Evolutionary conservation across 768 basidiomycete species (phyloP).

Genomic region (Lanmaoa pseudosensibilis): DNA sequence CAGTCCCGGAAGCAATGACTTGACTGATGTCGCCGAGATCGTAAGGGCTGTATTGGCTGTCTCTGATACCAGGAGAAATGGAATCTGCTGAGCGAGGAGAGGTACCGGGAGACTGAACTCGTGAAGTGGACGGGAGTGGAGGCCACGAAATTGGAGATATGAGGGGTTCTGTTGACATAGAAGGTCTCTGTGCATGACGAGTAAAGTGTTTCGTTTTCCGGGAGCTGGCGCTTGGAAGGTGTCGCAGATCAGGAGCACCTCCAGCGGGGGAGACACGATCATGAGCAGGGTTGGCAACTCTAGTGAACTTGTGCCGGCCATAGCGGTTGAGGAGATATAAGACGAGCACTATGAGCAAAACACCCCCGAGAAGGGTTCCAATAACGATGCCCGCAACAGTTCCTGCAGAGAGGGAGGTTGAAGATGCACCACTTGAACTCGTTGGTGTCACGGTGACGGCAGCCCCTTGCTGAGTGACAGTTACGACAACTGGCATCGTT

Average conservation of each 20-base stretch:
- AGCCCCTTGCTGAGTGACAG: constrained; percentile 1
- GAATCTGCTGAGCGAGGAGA: constrained; percentile 6
- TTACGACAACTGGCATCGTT: constrained; percentile 17
- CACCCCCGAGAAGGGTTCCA: constrained; percentile 15
- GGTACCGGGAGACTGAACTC: not conserved
- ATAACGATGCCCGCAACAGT: constrained; percentile 24
- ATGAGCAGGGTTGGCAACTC: constrained; percentile 15
- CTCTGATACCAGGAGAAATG: not conserved
- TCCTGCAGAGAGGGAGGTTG: constrained; percentile 6
- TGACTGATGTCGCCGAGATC: constrained; percentile 7
- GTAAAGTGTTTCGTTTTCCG: not conserved
- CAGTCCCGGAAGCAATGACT: not conserved
- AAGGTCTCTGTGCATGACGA: constrained; percentile 14
- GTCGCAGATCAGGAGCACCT: not conserved
- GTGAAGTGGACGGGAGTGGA: constrained; percentile 3
- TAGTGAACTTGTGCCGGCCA: constrained; percentile 12
- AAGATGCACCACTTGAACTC: not conserved
- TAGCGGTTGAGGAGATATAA: constrained; percentile 15
- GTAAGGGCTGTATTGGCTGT: not conserved
- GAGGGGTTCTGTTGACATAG: constrained; percentile 26
- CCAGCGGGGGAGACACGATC: not conserved
- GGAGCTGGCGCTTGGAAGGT: not conserved
- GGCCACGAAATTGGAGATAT: constrained; percentile 14
- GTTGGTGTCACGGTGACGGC: not conserved
- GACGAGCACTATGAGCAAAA: constrained; percentile 11